A percentile compares a stretch with the other conserved stretches of the same genome.
Conservation (phyloP, 805 yeast genomes). For the Wickerhamomyces chambardii region DNA sequence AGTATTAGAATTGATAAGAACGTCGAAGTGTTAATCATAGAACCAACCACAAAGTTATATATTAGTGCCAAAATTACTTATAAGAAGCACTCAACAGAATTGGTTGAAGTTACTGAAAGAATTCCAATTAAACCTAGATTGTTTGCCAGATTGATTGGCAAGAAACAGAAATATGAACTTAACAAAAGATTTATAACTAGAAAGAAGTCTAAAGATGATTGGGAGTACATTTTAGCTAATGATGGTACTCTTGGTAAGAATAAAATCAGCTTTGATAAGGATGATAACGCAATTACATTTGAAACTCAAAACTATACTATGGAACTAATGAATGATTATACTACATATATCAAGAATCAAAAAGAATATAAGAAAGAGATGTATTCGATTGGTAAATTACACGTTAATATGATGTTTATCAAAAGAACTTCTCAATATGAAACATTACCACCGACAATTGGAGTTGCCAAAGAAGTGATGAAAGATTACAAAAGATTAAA, state of each 20-base stretch:
- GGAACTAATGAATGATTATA: slow-evolving; percentile 82
- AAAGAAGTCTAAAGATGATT: slow-evolving; percentile 40
- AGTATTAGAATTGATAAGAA: slow-evolving; percentile 50
- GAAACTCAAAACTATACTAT: slow-evolving; percentile 40
- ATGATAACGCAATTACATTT: slow-evolving; percentile 48
- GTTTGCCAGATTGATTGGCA: slow-evolving; percentile 36
- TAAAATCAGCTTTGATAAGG: slow-evolving; percentile 52
- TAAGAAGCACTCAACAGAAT: slow-evolving; percentile 32
- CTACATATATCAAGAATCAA: slow-evolving; percentile 22
- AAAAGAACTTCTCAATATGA: slow-evolving; percentile 56
- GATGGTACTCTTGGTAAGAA: slow-evolving; percentile 89
- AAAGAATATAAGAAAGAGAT: slow-evolving; percentile 32
- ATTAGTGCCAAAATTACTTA: slow-evolving; percentile 67
- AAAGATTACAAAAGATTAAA: slow-evolving; percentile 26
- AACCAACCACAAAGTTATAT: slow-evolving; percentile 48
- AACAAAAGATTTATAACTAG: slow-evolving; percentile 40
- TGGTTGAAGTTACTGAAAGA: slow-evolving; percentile 54
- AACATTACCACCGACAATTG: slow-evolving; percentile 61
- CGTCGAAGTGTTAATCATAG: slow-evolving; percentile 62
- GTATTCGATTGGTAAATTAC: slow-evolving; percentile 55
- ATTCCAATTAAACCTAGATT: slow-evolving; percentile 36
- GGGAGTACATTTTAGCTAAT: slow-evolving; percentile 60
- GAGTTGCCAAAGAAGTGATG: slow-evolving; percentile 36
- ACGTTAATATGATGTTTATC: slow-evolving; percentile 58
- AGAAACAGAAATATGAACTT: slow-evolving; percentile 24